A percentile compares a stretch with the other conserved stretches of the same genome.
phyloP scores from a whole-genome alignment of 306 rosid genomes.

The Quercus glauca region DNA sequence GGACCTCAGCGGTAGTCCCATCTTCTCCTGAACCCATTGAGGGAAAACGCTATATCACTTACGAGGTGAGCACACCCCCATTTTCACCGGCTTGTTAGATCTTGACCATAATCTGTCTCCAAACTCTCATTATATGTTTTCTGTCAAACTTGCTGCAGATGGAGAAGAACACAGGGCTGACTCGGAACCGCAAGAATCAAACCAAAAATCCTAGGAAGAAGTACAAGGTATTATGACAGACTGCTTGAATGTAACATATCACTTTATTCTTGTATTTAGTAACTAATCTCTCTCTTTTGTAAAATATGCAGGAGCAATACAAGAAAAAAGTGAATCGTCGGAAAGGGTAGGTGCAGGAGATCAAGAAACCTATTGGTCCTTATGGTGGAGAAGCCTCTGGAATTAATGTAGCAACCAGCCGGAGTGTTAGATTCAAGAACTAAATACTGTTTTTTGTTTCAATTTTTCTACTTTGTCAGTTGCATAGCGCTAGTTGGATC shows the following conservation, averaged over 20 bases:
- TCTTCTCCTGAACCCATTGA: no score
- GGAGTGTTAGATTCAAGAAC: slow-evolving; percentile 63
- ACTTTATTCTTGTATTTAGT: no score
- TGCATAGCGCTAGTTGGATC: not conserved
- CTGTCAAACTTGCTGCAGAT: slow-evolving; percentile 5
- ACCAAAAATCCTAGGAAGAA: slow-evolving; percentile 92
- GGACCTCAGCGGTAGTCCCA: no score
- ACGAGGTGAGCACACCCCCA: slow-evolving; percentile 44
- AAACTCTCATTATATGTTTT: not conserved
- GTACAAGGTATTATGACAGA: slow-evolving; percentile 63
- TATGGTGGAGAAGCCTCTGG: slow-evolving; percentile 84
- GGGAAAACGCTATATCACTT: no score
- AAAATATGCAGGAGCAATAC: no score
- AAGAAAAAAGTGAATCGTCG: no score
- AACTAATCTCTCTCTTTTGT: no score
- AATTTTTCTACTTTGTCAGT: not conserved
- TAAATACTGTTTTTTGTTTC: not conserved
- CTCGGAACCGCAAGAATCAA: slow-evolving; percentile 62
- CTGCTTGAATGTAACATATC: not conserved
- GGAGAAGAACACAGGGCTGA: slow-evolving; percentile 48
- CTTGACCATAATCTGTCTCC: not conserved
- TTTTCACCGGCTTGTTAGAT: not conserved
- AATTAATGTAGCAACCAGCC: slow-evolving; percentile 66
- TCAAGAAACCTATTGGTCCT: slow-evolving; percentile 47
- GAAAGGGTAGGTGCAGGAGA: slow-evolving; percentile 47